Conservation (phyloP, 169 alveolate species). For the Cryptosporidium parvum region DNA sequence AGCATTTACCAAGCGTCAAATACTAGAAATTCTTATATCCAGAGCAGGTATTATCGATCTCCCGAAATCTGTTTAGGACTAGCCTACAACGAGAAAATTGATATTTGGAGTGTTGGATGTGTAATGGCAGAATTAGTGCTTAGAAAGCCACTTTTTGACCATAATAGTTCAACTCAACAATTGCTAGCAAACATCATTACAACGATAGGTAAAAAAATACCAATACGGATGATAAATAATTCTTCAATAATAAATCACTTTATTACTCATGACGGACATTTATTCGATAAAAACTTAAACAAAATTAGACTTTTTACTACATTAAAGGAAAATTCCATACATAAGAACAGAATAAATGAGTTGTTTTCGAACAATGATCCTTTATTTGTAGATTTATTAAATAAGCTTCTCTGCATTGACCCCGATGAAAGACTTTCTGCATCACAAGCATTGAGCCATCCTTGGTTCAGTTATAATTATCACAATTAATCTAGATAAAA, state of each 20-base stretch:
- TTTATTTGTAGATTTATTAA: slow-evolving; percentile 31
- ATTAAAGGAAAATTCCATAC: not conserved
- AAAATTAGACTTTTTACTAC: slow-evolving; percentile 11
- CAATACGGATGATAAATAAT: slow-evolving; percentile 81
- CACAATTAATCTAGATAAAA: not conserved
- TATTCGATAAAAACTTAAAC: slow-evolving; percentile 15
- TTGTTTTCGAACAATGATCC: slow-evolving; percentile 6
- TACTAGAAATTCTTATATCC: slow-evolving; percentile 87
- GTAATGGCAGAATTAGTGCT: slow-evolving; percentile 80
- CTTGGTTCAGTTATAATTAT: slow-evolving; percentile 73
- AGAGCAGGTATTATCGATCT: slow-evolving; percentile 84
- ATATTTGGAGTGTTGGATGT: slow-evolving; percentile 79
- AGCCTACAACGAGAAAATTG: slow-evolving; percentile 59
- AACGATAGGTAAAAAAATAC: slow-evolving; percentile 84
- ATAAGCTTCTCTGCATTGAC: slow-evolving; percentile 82
- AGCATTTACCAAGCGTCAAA: slow-evolving; percentile 22
- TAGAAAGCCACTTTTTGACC: slow-evolving; percentile 88
- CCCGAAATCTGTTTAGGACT: slow-evolving; percentile 76
- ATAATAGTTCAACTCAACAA: slow-evolving; percentile 84
- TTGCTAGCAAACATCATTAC: slow-evolving; percentile 85
- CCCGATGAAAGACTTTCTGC: slow-evolving; percentile 92
- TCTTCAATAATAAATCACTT: slow-evolving; percentile 61
- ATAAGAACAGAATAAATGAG: slow-evolving; percentile 1
- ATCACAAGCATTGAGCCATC: slow-evolving; percentile 86
- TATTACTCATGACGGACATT: slow-evolving; percentile 49